Evolutionary conservation across 1,284 basidiomycete genomes (phyloP).

Genomic region (Polyporus tsugae): DNA sequence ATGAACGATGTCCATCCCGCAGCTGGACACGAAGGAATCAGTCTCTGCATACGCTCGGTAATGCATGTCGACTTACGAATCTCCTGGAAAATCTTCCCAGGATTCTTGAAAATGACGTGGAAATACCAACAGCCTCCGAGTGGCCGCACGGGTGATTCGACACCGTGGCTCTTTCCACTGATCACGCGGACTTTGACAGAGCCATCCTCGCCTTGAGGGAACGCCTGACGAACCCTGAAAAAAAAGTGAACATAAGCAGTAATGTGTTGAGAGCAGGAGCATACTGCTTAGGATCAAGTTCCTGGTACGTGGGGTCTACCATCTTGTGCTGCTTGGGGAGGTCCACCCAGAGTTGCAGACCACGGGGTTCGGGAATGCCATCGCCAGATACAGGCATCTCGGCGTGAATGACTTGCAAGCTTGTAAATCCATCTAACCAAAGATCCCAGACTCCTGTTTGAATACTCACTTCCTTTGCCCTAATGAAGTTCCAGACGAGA

Average conservation of each 20-base stretch:
- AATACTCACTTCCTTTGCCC: conserved; percentile 53
- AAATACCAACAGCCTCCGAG: conserved; percentile 96
- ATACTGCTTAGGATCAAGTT: conserved; percentile 70
- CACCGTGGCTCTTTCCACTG: conserved; percentile 87
- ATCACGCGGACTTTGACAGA: conserved; percentile 84
- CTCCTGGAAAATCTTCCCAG: conserved; percentile 81
- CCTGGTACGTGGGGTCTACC: conserved; percentile 83
- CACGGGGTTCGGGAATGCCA: conserved; percentile 74
- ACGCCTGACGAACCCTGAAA: conserved; percentile 73
- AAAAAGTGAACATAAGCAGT: background rate
- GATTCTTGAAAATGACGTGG: conserved; percentile 79
- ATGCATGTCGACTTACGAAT: conserved; percentile 65
- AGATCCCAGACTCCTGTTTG: background rate
- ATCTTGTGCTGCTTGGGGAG: conserved; percentile 90
- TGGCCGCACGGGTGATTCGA: conserved; percentile 88
- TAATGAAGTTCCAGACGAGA: conserved; percentile 17
- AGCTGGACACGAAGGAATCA: conserved; percentile 50
- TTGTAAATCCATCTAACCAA: background rate
- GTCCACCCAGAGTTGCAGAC: conserved; percentile 95
- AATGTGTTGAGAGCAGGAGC: conserved; percentile 30
- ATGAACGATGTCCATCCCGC: conserved; percentile 84
- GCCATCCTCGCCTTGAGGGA: conserved; percentile 77
- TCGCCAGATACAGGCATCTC: conserved; percentile 89
- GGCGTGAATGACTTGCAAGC: conserved; percentile 72
- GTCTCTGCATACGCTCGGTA: background rate